These are phyloP conservation scores for Curvularia lunata DNA, from an alignment of 2,329 filamentous ascomycete species.

Conservation along the genomic window DNA sequence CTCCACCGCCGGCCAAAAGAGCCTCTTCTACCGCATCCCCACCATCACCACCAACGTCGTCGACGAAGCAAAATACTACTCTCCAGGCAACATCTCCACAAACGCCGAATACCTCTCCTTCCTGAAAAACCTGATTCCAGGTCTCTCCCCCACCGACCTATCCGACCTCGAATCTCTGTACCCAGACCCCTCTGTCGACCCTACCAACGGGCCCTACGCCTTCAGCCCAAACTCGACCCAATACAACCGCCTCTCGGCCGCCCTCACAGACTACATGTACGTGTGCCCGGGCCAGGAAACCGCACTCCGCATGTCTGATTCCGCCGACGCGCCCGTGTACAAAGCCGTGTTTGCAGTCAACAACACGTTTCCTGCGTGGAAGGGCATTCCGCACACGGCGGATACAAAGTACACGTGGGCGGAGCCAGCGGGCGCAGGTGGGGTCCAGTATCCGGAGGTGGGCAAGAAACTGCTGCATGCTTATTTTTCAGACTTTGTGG, in stretches of 20 bases:
- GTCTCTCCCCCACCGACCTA: constrained; percentile 24
- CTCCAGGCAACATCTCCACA: constrained; percentile 36
- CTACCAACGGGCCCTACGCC: constrained; percentile 42
- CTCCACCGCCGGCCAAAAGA: constrained; percentile 39
- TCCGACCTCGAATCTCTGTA: constrained; percentile 26
- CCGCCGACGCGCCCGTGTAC: constrained; percentile 39
- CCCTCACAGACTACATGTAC: constrained; percentile 54
- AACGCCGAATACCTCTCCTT: constrained; percentile 44
- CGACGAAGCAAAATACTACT: constrained; percentile 39
- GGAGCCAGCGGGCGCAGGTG: constrained; percentile 57
- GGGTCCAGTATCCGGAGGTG: constrained; percentile 48
- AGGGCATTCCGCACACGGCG: constrained; percentile 32
- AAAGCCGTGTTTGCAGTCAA: constrained; percentile 31
- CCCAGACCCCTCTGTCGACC: constrained; percentile 31
- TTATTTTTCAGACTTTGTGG: constrained; percentile 52
- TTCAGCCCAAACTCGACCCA: constrained; percentile 54
- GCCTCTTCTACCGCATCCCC: constrained; percentile 35
- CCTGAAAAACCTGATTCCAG: constrained; percentile 31
- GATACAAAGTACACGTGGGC: constrained; percentile 54
- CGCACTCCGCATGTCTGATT: constrained; percentile 45
- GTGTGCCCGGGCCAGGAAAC: constrained; percentile 56
- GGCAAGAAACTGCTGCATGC: constrained; percentile 46
- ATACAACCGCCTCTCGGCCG: constrained; percentile 53
- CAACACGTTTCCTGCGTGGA: constrained; percentile 31
- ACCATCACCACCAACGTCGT: constrained; percentile 43